A percentile compares a stretch with the other conserved stretches of the same genome.
Evolutionary conservation across 352 stramenopile species (phyloP).

Genomic region (Pythium myriotylum): DNA sequence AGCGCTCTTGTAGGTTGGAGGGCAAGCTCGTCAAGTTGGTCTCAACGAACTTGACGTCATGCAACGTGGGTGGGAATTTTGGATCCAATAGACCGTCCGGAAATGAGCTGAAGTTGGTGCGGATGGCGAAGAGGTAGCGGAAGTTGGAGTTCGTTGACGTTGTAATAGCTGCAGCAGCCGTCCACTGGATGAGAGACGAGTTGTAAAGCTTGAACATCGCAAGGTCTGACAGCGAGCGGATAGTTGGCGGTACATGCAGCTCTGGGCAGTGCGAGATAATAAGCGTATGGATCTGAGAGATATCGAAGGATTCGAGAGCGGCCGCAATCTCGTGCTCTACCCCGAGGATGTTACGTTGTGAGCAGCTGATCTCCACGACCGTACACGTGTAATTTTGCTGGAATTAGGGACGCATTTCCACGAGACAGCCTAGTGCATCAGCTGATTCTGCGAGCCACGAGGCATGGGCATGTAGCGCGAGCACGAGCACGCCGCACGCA

Average conservation of each 20-base stretch:
- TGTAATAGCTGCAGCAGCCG: not conserved
- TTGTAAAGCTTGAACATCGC: slow-evolving; percentile 20
- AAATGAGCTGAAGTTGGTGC: slow-evolving; percentile 9
- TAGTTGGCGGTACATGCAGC: slow-evolving; percentile 10
- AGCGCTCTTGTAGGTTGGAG: not conserved
- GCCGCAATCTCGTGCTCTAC: not conserved
- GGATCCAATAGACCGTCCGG: slow-evolving; percentile 1
- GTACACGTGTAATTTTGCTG: not conserved
- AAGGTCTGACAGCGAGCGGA: not conserved
- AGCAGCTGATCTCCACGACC: slow-evolving; percentile 22
- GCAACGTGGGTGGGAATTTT: not conserved
- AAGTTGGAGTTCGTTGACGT: not conserved
- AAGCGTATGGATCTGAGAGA: not conserved
- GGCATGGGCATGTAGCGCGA: slow-evolving; percentile 1
- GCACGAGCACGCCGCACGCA: not conserved
- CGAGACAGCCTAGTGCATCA: slow-evolving; percentile 1
- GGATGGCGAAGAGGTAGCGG: not conserved
- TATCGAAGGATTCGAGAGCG: not conserved
- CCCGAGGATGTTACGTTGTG: not conserved
- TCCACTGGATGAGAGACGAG: slow-evolving; percentile 1
- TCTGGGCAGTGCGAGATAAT: slow-evolving; percentile 14
- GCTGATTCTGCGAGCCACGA: not conserved
- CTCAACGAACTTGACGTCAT: slow-evolving; percentile 16
- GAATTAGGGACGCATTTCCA: slow-evolving; percentile 12
- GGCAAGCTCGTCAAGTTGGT: slow-evolving; percentile 16